Evolutionary conservation across 2,329 filamentous ascomycete species (phyloP), one percentile per base, ranked within the genome.

Genomic region (Hypoxylon sp.): DNA sequence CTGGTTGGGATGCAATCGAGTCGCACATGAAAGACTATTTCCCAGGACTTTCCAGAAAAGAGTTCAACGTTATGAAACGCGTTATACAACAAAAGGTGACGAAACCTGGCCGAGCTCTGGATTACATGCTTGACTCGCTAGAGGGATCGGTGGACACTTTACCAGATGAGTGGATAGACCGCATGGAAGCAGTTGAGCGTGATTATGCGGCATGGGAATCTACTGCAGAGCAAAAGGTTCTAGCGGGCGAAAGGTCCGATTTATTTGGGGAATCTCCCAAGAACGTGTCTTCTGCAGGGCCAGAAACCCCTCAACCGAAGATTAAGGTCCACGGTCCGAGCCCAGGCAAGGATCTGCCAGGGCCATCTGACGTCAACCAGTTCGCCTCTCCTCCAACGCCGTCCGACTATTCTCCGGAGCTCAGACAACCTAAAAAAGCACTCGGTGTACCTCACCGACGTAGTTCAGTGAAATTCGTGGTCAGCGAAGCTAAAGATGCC

Each of bases 111-210:
- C 86, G 86, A 51, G 86, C 89, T 41, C 84, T 98, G 67, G 96
- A 99, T 78, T 88, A 86, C 55, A 93, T 98, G 87, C 85, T 99
- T 13, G 94, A 99, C 79, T 86, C 88, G 32, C 84, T 98, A 1
- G 96, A 98, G 79, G 94, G 93, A 1, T 85, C 90, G 60, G 85
- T 91, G 46, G 96, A 99, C 75, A 93, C 91, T 0, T 82, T 99
- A 9, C 96, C 96, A 0, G 92, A 97, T 43, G 78, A 83, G 28
- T 99, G 95, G 96, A 88, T 98, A 61, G 93, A 97, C 73, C 87
- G 90, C 3, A 91, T 98, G 81, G 96, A 98, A 78, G 80, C 82
- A 0, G 83, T 97, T 3, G 96, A 99, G 78, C 83, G 86, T 10
- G 87, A 90, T 30, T 97, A 95, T 79, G 88, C 89, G 6, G 86